Base-by-base conservation (phyloP, 306 rosid genomes). In the Ormosia emarginata region DNA sequence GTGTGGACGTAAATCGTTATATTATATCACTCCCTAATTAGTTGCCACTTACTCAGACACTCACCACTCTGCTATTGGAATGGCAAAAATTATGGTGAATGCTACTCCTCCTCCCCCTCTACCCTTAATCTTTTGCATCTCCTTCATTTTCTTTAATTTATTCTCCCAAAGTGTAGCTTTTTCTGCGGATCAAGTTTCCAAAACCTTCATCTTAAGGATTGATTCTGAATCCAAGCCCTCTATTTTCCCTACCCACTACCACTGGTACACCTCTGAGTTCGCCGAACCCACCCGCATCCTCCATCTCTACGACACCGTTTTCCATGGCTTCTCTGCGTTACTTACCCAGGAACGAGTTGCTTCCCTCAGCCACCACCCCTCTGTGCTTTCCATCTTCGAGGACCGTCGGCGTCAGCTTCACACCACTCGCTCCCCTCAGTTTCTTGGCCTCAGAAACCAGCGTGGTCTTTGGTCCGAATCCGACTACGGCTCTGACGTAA, bases 371-470 rank as follows among this genome's bases (percentile, higher is more conserved):
- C 7, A 82, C 7, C 87, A 91, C 72, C 92, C 92, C 0, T 83
- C 93, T 0, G 83, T 91, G 1, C 91, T 90, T 14, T 91, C 93
- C 2, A 89, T 88, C 4, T 83, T 88, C 36, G 82, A 90, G 75
- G 96, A 91, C 53, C 87, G 88, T 10, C 90, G 92, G 75, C 92
- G 96, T 3, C 78, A 66, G 40, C 96, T 91, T 53, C 93, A 91
- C 84, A 91, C 96, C 36, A 91, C 96, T 6, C 96, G 96, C 53
- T 91, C 96, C 37, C 96, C 96, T 13, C 96, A 91, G 77, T 91
- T 91, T 15, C 81, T 91, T 11, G 96, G 96, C 33, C 96, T 91
- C 34, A 33, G 93, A 1, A 91, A 86, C 86, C 96, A 91, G 85
- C 86, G 83, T 2, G 96, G 96, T 6, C 90, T 91, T 12, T 91